These are phyloP conservation scores for Boletus rex-veris DNA, from an alignment of 768 basidiomycete species.

Conservation along the genomic window DNA sequence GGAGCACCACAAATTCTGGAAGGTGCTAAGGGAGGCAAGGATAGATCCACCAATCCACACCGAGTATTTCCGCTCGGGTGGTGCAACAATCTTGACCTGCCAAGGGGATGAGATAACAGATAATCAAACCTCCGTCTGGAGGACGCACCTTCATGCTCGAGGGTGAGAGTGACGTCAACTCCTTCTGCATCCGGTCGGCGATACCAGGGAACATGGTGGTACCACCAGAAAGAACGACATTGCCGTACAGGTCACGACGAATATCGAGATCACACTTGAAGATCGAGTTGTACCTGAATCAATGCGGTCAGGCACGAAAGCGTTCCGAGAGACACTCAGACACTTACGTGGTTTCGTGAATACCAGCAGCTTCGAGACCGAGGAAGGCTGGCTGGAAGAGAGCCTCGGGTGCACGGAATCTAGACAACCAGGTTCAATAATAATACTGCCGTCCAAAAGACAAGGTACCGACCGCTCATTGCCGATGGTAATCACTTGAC, in stretches of 20 bases:
- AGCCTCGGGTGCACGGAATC: conserved; percentile 56
- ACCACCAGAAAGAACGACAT: conserved; percentile 62
- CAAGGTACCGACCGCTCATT: conserved; percentile 49
- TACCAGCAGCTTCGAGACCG: conserved; percentile 79
- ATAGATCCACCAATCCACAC: conserved; percentile 93
- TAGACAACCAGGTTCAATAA: conserved; percentile 11
- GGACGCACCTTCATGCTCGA: conserved; percentile 76
- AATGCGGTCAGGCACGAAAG: background rate
- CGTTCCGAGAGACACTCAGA: background rate
- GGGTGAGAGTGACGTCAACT: conserved; percentile 74
- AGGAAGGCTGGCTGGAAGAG: conserved; percentile 59
- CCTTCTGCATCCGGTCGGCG: conserved; percentile 94
- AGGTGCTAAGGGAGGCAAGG: conserved; percentile 85
- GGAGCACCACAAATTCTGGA: conserved; percentile 96
- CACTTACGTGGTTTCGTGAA: conserved; percentile 61
- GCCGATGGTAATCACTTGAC: conserved; percentile 88
- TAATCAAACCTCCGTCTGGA: background rate
- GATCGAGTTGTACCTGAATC: conserved; percentile 53
- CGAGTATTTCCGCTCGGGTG: conserved; percentile 92
- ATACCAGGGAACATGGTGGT: conserved; percentile 98
- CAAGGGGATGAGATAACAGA: background rate
- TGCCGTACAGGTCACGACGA: conserved; percentile 35
- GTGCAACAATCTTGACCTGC: conserved; percentile 87
- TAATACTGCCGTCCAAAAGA: background rate
- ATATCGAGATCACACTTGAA: conserved; percentile 69